Conservation (phyloP, 2,329 filamentous ascomycete species). For the Pseudonectria buxi region DNA sequence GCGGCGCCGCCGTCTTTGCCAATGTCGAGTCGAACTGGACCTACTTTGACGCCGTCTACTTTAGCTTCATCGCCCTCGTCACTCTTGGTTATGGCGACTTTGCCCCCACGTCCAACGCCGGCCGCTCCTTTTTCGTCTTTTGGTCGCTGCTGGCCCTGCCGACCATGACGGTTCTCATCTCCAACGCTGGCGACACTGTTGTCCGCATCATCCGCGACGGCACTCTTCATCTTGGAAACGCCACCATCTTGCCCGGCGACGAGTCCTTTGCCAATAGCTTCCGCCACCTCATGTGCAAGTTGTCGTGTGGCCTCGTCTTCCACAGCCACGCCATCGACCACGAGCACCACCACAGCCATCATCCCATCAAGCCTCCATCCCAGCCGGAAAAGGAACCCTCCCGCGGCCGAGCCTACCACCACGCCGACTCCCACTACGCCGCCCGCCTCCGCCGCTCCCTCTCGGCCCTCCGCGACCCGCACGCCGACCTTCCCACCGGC, state of each 20-base stretch:
- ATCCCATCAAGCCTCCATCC: constrained; percentile 1
- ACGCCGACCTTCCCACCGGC: constrained; percentile 34
- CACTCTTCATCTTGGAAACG: constrained; percentile 49
- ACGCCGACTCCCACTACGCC: constrained; percentile 22
- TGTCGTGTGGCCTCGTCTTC: constrained; percentile 40
- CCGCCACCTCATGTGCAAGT: constrained; percentile 34
- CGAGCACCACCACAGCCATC: neutral
- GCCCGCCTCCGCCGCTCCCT: constrained; percentile 28
- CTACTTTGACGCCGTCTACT: constrained; percentile 81
- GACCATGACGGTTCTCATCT: constrained; percentile 80
- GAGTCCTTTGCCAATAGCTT: constrained; percentile 39
- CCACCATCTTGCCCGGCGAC: constrained; percentile 56
- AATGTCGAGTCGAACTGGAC: constrained; percentile 48
- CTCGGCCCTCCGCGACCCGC: constrained; percentile 29
- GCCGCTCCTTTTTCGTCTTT: constrained; percentile 84
- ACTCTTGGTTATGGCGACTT: constrained; percentile 86
- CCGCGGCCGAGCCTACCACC: constrained; percentile 1
- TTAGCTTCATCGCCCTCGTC: constrained; percentile 73
- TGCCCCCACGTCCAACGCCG: constrained; percentile 68
- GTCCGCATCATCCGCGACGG: constrained; percentile 54
- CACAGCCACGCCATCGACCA: constrained; percentile 5
- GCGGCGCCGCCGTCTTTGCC: constrained; percentile 70
- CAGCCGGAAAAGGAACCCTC: constrained; percentile 7
- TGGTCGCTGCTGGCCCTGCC: constrained; percentile 84
- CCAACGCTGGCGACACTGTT: constrained; percentile 77